Percentiles rank a stretch among this genome's conserved stretches.
These are phyloP conservation scores for Yarrowia deformans DNA, from an alignment of 805 yeast species.

Conservation along the genomic window DNA sequence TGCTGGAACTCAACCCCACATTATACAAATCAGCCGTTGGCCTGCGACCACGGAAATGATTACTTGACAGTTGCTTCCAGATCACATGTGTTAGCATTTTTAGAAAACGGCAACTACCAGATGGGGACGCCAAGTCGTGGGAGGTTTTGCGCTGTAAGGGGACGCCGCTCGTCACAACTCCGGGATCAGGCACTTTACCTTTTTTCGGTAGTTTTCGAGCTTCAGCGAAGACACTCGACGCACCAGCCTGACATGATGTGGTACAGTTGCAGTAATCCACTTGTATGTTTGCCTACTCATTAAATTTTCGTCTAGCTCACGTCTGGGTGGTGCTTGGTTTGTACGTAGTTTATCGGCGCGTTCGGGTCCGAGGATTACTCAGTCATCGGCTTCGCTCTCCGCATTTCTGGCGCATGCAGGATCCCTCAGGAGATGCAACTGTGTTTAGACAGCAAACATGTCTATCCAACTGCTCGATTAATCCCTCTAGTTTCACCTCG, in stretches of 20 bases:
- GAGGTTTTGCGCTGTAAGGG: too few species aligned
- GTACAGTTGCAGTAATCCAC: too few species aligned
- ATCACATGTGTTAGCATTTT: neutral
- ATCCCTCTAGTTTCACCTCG: too few species aligned
- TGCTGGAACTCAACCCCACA: conserved; percentile 39
- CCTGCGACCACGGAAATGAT: conserved; percentile 11
- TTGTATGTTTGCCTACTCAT: too few species aligned
- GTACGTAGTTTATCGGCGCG: conserved; percentile 16
- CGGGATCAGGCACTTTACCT: conserved; percentile 5
- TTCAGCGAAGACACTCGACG: neutral
- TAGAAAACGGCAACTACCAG: neutral
- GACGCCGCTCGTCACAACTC: conserved; percentile 13
- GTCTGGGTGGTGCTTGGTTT: neutral
- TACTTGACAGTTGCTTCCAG: conserved; percentile 3
- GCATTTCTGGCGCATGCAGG: conserved; percentile 32
- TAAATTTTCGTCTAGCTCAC: neutral
- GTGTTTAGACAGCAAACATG: conserved; percentile 21
- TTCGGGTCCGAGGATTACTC: conserved; percentile 30
- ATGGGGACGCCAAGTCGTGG: neutral
- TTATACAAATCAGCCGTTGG: conserved; percentile 36
- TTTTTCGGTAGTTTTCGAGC: neutral
- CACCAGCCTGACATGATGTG: neutral
- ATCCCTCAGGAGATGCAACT: conserved; percentile 8
- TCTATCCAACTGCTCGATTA: neutral
- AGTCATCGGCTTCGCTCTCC: conserved; percentile 18